Percentiles rank a stretch among this genome's conserved stretches.
phyloP scores from a whole-genome alignment of 495 filamentous ascomycete species.

The Venustampulla echinocandica region DNA sequence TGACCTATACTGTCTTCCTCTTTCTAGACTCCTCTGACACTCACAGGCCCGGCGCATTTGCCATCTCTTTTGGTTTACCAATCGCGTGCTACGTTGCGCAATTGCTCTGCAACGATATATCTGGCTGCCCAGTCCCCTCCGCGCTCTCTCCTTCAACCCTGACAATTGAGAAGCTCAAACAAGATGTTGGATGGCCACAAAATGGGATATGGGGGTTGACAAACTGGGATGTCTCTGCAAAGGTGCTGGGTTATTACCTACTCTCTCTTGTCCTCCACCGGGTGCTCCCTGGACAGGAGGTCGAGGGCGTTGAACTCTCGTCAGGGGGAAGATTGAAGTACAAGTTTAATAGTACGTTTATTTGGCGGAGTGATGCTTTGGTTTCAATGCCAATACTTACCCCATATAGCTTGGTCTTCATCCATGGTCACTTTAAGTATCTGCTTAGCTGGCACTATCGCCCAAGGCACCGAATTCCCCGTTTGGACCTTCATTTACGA shows the following conservation, averaged over 20 bases:
- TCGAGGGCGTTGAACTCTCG: constrained; percentile 58
- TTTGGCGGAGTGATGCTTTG: too few relatives aligned
- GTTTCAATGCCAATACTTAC: constrained; percentile 6
- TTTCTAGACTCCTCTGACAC: constrained; percentile 3
- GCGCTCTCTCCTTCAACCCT: constrained; percentile 66
- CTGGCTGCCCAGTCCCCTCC: constrained; percentile 86
- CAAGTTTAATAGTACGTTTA: constrained; percentile 65
- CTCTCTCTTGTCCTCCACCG: constrained; percentile 67
- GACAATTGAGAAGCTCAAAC: constrained; percentile 59
- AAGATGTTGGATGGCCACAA: constrained; percentile 70
- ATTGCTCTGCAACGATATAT: constrained; percentile 86
- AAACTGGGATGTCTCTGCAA: constrained; percentile 52
- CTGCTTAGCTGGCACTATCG: constrained; percentile 61
- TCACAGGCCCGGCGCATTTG: constrained; percentile 53
- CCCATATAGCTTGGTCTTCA: constrained; percentile 59
- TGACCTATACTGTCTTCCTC: constrained; percentile 3
- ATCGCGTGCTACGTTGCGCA: constrained; percentile 62
- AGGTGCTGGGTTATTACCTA: constrained; percentile 69
- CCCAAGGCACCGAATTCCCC: constrained; percentile 71
- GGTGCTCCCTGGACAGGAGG: constrained; percentile 67
- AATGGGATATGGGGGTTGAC: constrained; percentile 54
- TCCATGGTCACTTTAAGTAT: constrained; percentile 59
- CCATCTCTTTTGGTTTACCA: constrained; percentile 69
- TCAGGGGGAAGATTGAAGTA: constrained; percentile 74
- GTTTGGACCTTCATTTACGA: constrained; percentile 91